Evolutionary conservation across 148 eudicot genomes (phyloP).

Genomic region (Rhododendron ovatum): DNA sequence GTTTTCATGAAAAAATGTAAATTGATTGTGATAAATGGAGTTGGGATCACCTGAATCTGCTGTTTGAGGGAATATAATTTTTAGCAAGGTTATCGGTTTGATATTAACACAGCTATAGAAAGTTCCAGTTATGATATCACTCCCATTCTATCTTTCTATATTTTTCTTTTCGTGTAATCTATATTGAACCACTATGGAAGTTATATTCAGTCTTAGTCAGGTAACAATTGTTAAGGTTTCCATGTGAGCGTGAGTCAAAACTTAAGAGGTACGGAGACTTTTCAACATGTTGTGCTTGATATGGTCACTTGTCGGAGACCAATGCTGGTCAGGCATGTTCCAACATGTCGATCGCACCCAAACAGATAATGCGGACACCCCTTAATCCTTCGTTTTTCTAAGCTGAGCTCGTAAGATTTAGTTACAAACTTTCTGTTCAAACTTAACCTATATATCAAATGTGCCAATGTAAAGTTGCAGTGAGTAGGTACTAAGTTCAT

Average conservation of each 20-base stretch:
- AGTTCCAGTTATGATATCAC: background rate
- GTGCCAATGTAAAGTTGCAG: background rate
- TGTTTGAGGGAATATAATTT: background rate
- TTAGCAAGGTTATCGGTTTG: background rate
- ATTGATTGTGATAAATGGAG: background rate
- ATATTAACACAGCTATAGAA: background rate
- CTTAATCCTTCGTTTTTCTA: background rate
- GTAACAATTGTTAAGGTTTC: background rate
- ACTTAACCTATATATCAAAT: background rate
- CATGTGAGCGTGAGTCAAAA: background rate
- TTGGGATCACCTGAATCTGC: background rate
- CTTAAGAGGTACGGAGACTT: background rate
- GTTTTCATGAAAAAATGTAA: background rate
- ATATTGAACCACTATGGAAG: background rate
- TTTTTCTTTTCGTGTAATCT: background rate
- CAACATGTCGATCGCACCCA: background rate
- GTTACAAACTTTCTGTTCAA: background rate
- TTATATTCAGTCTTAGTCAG: background rate
- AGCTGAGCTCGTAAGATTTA: background rate
- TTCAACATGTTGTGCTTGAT: background rate
- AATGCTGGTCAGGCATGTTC: background rate
- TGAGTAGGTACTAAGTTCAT: background rate
- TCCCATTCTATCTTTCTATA: background rate
- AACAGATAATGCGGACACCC: background rate
- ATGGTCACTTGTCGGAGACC: background rate